Conservation (phyloP, 2,329 filamentous ascomycete genomes). For the Botrytis deweyae region DNA sequence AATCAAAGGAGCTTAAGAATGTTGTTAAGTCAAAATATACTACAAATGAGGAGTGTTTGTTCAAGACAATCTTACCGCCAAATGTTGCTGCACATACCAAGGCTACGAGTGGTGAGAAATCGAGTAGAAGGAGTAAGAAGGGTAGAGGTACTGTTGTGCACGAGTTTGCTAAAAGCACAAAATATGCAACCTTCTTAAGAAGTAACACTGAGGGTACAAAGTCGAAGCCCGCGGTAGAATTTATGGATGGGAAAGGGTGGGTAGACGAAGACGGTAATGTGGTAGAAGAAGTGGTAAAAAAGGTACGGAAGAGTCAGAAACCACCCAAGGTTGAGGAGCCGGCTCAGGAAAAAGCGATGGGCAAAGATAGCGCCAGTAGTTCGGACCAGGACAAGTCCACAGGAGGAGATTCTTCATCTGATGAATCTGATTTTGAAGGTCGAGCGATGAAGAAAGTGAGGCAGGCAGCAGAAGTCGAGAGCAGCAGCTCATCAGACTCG, state of each 20-base stretch:
- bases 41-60: slow-evolving; percentile 75
- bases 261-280: slow-evolving; percentile 75
- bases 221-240: slow-evolving; percentile 57
- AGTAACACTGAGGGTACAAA: slow-evolving; percentile 46
- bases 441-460: slow-evolving; percentile 1
- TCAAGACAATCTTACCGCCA: slow-evolving; percentile 77
- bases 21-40: slow-evolving; percentile 74
- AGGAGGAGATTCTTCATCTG: slow-evolving; percentile 29
- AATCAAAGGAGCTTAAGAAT: slow-evolving; percentile 57
- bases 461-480: slow-evolving; percentile 5
- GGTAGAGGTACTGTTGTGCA: slow-evolving; percentile 67
- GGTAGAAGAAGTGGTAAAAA: slow-evolving; percentile 54
- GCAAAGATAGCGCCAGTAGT: background rate
- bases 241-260: slow-evolving; percentile 85
- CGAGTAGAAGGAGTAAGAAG: slow-evolving; percentile 58
- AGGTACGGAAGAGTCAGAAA: slow-evolving; percentile 23
- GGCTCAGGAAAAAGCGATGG: background rate
- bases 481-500: slow-evolving; percentile 9
- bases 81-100: slow-evolving; percentile 44
- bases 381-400: slow-evolving; percentile 33
- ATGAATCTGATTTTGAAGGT: slow-evolving; percentile 18
- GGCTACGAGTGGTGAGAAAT: slow-evolving; percentile 41
- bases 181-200: slow-evolving; percentile 80
- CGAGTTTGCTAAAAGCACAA: slow-evolving; percentile 84
- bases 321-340: slow-evolving; percentile 10